Evolutionary conservation across 352 stramenopile genomes (phyloP).

Genomic region (Pythium volutum): DNA sequence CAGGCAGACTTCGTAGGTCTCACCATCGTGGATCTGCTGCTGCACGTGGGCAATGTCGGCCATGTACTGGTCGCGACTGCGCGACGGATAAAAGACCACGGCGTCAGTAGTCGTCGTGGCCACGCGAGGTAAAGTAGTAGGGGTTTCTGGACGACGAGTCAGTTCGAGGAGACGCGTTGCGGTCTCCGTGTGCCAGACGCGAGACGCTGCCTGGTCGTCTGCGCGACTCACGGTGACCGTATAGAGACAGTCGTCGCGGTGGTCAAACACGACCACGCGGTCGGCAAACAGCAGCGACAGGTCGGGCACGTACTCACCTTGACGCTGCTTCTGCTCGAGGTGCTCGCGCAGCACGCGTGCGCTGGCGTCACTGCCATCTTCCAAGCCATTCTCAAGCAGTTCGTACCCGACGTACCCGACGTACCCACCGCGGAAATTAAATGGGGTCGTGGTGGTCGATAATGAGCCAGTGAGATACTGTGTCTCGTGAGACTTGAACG

Average conservation of each 20-base stretch:
- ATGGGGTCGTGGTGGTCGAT: slow-evolving; percentile 37
- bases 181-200: slow-evolving; percentile 27
- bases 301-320: slow-evolving; percentile 61
- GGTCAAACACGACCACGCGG: slow-evolving; percentile 88
- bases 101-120: not conserved
- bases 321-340: slow-evolving; percentile 25
- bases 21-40: slow-evolving; percentile 87
- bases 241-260: slow-evolving; percentile 73
- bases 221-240: slow-evolving; percentile 53
- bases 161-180: slow-evolving; percentile 14
- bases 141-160: not conserved
- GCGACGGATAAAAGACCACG: slow-evolving; percentile 60
- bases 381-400: slow-evolving; percentile 42
- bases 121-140: not conserved
- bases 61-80: slow-evolving; percentile 76
- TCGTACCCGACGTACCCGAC: slow-evolving; percentile 90
- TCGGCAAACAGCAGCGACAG: slow-evolving; percentile 91
- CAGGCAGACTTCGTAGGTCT: slow-evolving; percentile 96
- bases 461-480: slow-evolving; percentile 12
- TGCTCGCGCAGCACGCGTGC: slow-evolving; percentile 27
- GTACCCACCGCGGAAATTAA: slow-evolving; percentile 79
- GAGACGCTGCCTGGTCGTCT: not conserved
- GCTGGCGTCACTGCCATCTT: slow-evolving; percentile 20
- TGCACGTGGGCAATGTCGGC: slow-evolving; percentile 86
- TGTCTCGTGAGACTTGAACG: slow-evolving; percentile 36